Conservation (phyloP, 495 filamentous ascomycete species). For the Collariella sp. region DNA sequence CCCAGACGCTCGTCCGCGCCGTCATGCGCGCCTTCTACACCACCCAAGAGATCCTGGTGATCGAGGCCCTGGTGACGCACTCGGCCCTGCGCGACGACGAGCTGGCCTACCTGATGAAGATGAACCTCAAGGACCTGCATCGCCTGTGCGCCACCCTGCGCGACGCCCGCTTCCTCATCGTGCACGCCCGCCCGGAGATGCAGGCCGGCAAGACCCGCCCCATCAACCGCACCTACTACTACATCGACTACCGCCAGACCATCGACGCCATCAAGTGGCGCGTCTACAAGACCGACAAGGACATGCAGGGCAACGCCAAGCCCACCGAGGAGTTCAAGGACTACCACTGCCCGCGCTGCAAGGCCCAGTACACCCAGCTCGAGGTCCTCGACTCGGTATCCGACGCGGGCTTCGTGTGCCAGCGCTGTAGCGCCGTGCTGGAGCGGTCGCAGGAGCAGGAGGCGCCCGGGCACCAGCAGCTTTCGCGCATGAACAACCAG, state of each 20-base stretch:
- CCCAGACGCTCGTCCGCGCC: constrained; percentile 78
- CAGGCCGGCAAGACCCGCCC: constrained; percentile 74
- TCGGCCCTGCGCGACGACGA: constrained; percentile 82
- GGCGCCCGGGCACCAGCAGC: constrained; percentile 72
- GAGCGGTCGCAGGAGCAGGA: constrained; percentile 56
- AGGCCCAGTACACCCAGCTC: constrained; percentile 71
- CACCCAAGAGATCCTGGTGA: constrained; percentile 74
- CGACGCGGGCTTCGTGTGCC: constrained; percentile 68
- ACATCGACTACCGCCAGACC: constrained; percentile 85
- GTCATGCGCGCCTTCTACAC: constrained; percentile 89
- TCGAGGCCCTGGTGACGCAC: constrained; percentile 90
- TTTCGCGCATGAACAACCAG: constrained; percentile 78
- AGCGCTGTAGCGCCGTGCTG: constrained; percentile 66
- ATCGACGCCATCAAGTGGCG: constrained; percentile 96
- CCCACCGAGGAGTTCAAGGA: constrained; percentile 83
- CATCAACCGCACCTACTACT: constrained; percentile 85
- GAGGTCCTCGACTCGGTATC: constrained; percentile 70
- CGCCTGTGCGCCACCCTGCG: constrained; percentile 74
- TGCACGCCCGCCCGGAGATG: constrained; percentile 73
- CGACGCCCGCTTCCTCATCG: constrained; percentile 76
- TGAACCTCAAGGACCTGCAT: constrained; percentile 81
- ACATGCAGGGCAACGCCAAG: constrained; percentile 70
- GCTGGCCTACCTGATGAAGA: constrained; percentile 71
- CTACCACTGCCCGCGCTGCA: constrained; percentile 74
- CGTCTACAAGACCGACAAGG: constrained; percentile 72